Evolutionary conservation across 2,329 filamentous ascomycete species (phyloP), one percentile per base, ranked within the genome.

Genomic region (Aureobasidium sp.): DNA sequence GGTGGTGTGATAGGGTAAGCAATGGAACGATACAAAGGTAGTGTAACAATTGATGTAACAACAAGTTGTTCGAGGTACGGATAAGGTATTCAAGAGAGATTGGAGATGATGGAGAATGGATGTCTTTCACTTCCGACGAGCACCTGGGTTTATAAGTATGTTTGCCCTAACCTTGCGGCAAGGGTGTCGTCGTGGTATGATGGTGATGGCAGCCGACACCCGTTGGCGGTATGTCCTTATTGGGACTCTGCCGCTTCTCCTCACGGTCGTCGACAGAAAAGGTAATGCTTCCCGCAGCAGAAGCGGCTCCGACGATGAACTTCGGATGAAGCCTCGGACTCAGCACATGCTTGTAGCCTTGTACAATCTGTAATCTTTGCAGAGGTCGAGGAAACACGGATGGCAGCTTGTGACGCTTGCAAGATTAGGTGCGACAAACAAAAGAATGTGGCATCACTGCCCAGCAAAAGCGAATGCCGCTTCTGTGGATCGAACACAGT

Each of bases 401-500:
- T 34, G 31, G 31, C 9, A 34, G 9, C 31, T 34, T 34, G 31
- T 3, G 3, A 34, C 31, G 3, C 3, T 34, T 34, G 31, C 31
- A 34, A 34, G 9, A 34, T 12, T 12, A 12, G 31, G 9, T 11
- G 9, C 31, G 9, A 11, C 31, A 9, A 25, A 20, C 41, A 47
- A 47, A 31, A 47, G 14, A 17, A 15, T 3, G 9, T 14, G 3
- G 17, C 27, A 12, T n/a, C 25, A 15, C 8, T 14, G 3, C n/a
- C 11, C 3, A 9, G 11, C 15, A 34, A 55, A 56, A 56, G 39
- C 22, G 1, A 36, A 39, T 62, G 61, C 55, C 42, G 61, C 61
- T 63, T 63, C 61, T 63, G 61, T 63, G 61, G 61, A 60, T 63
- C 61, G 61, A 63, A 63, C 61, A 63, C 61, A 63, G 61, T 63